phyloP scores from a whole-genome alignment of 805 yeast genomes.

The Suhomyces sp. region DNA sequence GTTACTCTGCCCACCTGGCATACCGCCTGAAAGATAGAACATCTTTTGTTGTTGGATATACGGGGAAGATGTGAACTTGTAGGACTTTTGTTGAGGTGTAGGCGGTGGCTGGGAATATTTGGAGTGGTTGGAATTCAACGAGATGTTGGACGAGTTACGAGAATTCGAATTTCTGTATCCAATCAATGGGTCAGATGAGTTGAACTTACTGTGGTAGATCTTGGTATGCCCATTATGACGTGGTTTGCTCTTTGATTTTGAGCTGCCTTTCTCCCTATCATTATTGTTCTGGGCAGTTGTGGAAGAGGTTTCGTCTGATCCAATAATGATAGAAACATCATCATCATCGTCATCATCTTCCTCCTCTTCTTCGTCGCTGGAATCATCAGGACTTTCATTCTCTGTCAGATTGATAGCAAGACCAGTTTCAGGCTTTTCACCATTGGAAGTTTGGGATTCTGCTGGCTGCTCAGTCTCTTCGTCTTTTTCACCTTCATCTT shows the following conservation, averaged over 20 bases:
- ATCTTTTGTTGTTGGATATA: constrained; percentile 9
- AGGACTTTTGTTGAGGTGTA: constrained; percentile 4
- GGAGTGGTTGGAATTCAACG: constrained; percentile 15
- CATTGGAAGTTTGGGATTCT: neutral
- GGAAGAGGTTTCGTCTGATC: constrained; percentile 28
- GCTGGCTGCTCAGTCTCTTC: constrained; percentile 4
- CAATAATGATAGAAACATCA: constrained; percentile 38
- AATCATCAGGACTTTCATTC: constrained; percentile 6
- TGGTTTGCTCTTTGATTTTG: neutral
- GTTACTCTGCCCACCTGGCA: neutral
- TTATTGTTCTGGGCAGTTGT: constrained; percentile 17
- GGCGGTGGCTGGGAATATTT: constrained; percentile 13
- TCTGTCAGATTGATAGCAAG: neutral
- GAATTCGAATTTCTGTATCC: constrained; percentile 13
- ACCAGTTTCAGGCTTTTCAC: neutral
- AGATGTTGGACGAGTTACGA: constrained; percentile 16
- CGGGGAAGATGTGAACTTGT: constrained; percentile 7
- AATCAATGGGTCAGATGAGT: constrained; percentile 22
- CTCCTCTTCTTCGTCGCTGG: constrained; percentile 11
- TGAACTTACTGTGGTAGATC: constrained; percentile 12
- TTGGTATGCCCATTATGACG: constrained; percentile 14
- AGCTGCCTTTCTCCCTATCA: neutral
- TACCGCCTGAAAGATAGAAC: constrained; percentile 8
- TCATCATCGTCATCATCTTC: constrained; percentile 26
- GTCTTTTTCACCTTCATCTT: neutral